Conservation (phyloP, 352 stramenopile genomes). For the Bremia lactucae region DNA sequence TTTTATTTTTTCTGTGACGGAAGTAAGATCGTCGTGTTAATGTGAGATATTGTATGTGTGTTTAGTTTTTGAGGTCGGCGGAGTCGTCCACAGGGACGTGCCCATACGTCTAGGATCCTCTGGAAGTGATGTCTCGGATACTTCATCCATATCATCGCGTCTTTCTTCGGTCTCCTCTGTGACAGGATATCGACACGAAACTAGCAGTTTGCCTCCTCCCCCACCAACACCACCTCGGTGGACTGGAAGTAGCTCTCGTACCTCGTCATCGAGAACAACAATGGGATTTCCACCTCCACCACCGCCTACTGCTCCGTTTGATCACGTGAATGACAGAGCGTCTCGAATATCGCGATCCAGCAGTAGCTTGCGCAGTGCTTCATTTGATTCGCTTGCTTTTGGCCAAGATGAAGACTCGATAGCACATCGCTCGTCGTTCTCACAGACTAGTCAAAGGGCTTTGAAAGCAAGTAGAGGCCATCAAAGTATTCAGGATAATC, state of each 20-base stretch:
- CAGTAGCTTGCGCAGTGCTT: slow-evolving; percentile 46
- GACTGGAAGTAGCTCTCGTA: slow-evolving; percentile 16
- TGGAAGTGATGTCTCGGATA: slow-evolving; percentile 41
- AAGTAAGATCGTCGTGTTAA: too few relatives aligned
- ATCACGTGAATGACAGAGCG: slow-evolving; percentile 17
- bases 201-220: slow-evolving; percentile 15
- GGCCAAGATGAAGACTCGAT: slow-evolving; percentile 21
- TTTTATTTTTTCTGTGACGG: too few relatives aligned
- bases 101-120: slow-evolving; percentile 27
- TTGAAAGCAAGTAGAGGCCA: slow-evolving; percentile 20
- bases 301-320: slow-evolving; percentile 29
- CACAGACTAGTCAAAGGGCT: slow-evolving; percentile 28
- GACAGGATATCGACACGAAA: slow-evolving; percentile 13
- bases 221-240: slow-evolving; percentile 17
- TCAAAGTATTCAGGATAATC: slow-evolving; percentile 41
- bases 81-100: slow-evolving; percentile 14
- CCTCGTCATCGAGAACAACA: slow-evolving; percentile 22
- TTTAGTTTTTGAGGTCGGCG: slow-evolving; percentile 44
- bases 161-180: slow-evolving; percentile 46
- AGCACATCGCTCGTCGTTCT: slow-evolving; percentile 31
- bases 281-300: slow-evolving; percentile 32
- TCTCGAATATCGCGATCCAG: slow-evolving; percentile 36
- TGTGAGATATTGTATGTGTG: slow-evolving; percentile 1
- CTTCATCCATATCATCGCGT: slow-evolving; percentile 39
- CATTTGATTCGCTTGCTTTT: slow-evolving; percentile 36